Base-by-base conservation (phyloP, 1,284 basidiomycete genomes). In the Earliella scabrosa region DNA sequence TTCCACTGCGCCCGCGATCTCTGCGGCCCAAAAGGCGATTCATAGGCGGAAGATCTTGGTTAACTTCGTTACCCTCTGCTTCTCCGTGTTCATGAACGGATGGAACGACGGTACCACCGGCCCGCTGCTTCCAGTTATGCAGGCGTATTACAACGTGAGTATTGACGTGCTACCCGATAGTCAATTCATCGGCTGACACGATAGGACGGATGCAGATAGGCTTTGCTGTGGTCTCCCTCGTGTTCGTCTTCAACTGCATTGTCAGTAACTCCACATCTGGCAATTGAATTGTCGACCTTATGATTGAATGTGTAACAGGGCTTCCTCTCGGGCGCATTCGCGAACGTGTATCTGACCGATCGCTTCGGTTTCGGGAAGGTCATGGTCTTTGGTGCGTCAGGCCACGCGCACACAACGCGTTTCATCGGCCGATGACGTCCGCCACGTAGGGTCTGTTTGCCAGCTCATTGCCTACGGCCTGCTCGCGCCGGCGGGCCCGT, bases 61-160 rank as follows among this genome's bases (percentile, higher is more conserved):
- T 24, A 76, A 78, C 48, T 77, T 78, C 56, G 63, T 66, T 2
- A 60, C 74, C 0, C 64, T 80, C 16, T 78, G 75, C 60, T 78
- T 70, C 64, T 63, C 68, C n/a, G 55, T 79, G 16, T 79, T 80
- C 56, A 58, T 84, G 10, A 71, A 75, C 2, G 86, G 86, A 6
- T 87, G 84, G 83, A 87, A 85, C 65, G 86, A 87, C 66, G 80
- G 80, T 0, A 79, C 79, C 5, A 81, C 80, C 20, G 85, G 85
- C 0, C 83, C 85, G 8, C 68, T 87, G 13, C 68, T 87, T 0
- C 85, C 84, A 2, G 72, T 75, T 1, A 80, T 87, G 16, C 83
- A 85, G 63, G 64, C 65, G 0, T 71, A 79, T 54, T 87, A 87
- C 62, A 62, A 77, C 56, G 80, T 81, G 64, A 44, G 70, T 51